Percentiles rank a stretch among this genome's conserved stretches.
phyloP scores from a whole-genome alignment of 805 yeast genomes.

The Wickerhamomyces subpelliculosus region DNA sequence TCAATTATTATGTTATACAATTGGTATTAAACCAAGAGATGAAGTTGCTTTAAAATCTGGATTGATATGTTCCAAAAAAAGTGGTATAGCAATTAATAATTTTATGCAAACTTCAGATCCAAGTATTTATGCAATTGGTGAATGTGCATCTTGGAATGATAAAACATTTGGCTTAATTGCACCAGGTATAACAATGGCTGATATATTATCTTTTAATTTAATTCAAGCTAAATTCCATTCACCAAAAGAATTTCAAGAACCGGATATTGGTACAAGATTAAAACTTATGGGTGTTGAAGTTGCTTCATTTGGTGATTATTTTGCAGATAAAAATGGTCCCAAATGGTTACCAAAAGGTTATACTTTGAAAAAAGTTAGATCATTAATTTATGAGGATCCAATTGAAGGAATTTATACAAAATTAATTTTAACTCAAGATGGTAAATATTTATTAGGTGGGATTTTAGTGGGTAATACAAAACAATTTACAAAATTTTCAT shows the following conservation, averaged over 20 bases:
- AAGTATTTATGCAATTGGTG: constrained; percentile 27
- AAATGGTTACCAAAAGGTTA: constrained; percentile 25
- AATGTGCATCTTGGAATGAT: constrained; percentile 30
- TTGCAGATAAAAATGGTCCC: constrained; percentile 29
- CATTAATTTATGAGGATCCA: constrained; percentile 26
- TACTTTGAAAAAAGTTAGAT: constrained; percentile 16
- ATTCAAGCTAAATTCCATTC: constrained; percentile 29
- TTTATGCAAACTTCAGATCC: constrained; percentile 22
- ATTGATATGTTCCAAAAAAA: constrained; percentile 18
- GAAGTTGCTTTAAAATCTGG: constrained; percentile 24
- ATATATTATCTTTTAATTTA: constrained; percentile 26
- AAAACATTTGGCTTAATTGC: constrained; percentile 31
- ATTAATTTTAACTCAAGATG: constrained; percentile 27
- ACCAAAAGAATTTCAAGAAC: constrained; percentile 23
- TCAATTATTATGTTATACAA: constrained; percentile 27
- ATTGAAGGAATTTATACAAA: constrained; percentile 28
- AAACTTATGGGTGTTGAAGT: constrained; percentile 33
- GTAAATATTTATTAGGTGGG: constrained; percentile 30
- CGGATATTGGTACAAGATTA: constrained; percentile 29
- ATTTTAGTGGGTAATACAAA: constrained; percentile 28
- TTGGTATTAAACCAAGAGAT: constrained; percentile 30
- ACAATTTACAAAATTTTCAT: constrained; percentile 26
- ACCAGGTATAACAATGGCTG: constrained; percentile 34
- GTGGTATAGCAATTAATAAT: constrained; percentile 26
- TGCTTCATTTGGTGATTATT: constrained; percentile 32